Conservation (phyloP, 1,139 yeast genomes). For the Blastobotrys buckinghamii region DNA sequence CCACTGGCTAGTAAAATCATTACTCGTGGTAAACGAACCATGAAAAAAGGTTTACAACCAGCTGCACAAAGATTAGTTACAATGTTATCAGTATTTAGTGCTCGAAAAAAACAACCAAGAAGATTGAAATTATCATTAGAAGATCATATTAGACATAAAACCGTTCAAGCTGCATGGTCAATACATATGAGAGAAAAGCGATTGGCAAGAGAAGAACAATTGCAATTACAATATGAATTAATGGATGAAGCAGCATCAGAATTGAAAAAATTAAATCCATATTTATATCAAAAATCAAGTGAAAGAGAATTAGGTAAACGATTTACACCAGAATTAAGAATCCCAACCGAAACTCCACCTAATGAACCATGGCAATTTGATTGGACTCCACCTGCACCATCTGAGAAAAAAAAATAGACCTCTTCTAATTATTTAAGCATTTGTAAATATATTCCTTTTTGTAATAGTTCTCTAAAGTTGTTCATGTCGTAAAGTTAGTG, state of each 20-base stretch:
- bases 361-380: conserved; percentile 73
- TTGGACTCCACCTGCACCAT: conserved; percentile 35
- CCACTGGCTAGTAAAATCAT: conserved; percentile 11
- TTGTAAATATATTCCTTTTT: conserved; percentile 4
- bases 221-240: conserved; percentile 58
- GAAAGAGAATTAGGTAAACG: conserved; percentile 44
- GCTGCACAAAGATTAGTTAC: conserved; percentile 54
- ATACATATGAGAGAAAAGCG: conserved; percentile 46
- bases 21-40: conserved; percentile 42
- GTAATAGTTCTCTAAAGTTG: no score
- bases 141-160: conserved; percentile 78
- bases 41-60: conserved; percentile 42
- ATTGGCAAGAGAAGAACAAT: conserved; percentile 39
- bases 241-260: conserved; percentile 72
- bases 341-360: conserved; percentile 92
- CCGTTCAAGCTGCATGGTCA: conserved; percentile 82
- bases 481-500: no score
- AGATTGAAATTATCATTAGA: conserved; percentile 69
- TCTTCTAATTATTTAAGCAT: neutral
- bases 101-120: conserved; percentile 82
- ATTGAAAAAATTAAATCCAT: conserved; percentile 47
- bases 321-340: conserved; percentile 54
- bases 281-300: conserved; percentile 47
- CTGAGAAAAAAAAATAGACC: conserved; percentile 5
- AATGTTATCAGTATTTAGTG: conserved; percentile 71